phyloP scores from a whole-genome alignment of 805 yeast species.

The Cyberlindnera veronae region DNA sequence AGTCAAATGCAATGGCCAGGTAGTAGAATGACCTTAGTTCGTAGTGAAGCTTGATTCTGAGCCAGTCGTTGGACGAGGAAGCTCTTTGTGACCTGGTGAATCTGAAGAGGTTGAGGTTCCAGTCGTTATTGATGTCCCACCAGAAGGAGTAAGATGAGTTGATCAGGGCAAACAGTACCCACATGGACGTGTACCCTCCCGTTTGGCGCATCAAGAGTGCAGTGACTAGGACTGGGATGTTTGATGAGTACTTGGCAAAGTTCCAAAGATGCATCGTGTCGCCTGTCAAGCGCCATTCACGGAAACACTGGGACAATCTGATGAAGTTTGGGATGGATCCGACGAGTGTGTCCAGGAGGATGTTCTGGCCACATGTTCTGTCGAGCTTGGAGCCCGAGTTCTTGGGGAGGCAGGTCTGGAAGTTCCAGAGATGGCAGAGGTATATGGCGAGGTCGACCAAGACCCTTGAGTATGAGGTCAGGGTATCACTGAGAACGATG shows the following conservation, averaged over 20 bases:
- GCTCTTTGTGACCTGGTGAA: neutral
- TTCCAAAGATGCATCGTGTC: conserved; percentile 62
- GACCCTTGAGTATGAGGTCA: conserved; percentile 78
- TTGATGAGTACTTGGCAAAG: conserved; percentile 68
- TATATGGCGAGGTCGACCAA: conserved; percentile 67
- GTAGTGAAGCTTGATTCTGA: conserved; percentile 9
- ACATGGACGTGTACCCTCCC: conserved; percentile 18
- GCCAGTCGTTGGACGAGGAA: neutral
- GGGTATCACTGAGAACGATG: conserved; percentile 76
- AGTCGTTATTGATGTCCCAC: conserved; percentile 91
- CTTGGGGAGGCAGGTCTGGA: conserved; percentile 34
- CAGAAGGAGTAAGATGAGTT: conserved; percentile 76
- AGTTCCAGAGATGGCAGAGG: conserved; percentile 42
- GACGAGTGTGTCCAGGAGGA: conserved; percentile 34
- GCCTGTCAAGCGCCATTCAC: conserved; percentile 53
- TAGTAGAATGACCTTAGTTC: conserved; percentile 41
- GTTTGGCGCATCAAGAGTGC: conserved; percentile 27
- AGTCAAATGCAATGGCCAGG: conserved; percentile 56
- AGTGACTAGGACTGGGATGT: conserved; percentile 49
- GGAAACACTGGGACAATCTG: conserved; percentile 77
- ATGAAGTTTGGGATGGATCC: conserved; percentile 62
- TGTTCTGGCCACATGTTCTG: conserved; percentile 33
- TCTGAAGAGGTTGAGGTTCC: conserved; percentile 56
- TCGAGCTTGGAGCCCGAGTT: conserved; percentile 25
- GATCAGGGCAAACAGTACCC: conserved; percentile 43